These are phyloP conservation scores for Heterobasidion occidentale DNA, from an alignment of 1,284 basidiomycete genomes.

Conservation along the genomic window DNA sequence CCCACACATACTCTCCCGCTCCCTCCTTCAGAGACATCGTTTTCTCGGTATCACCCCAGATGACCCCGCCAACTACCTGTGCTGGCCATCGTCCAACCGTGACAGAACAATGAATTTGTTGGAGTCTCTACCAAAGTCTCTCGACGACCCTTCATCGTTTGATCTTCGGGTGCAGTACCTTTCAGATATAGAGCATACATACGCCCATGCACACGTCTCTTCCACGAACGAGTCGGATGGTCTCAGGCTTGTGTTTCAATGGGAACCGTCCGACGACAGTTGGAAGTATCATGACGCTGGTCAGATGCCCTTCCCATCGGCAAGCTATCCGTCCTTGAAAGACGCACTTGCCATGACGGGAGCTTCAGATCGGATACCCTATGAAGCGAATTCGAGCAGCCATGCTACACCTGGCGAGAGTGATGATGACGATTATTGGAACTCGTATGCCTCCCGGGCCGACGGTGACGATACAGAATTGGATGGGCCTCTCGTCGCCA, in stretches of 20 bases:
- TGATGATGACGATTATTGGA: slow-evolving; percentile 58
- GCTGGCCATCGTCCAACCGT: slow-evolving; percentile 50
- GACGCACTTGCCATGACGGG: slow-evolving; percentile 19
- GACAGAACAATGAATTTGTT: slow-evolving; percentile 37
- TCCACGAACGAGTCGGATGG: slow-evolving; percentile 27
- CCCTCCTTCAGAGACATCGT: slow-evolving; percentile 57
- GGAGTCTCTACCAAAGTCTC: slow-evolving; percentile 29
- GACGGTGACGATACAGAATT: slow-evolving; percentile 21
- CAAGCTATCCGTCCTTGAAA: slow-evolving; percentile 33
- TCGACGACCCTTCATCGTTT: slow-evolving; percentile 27
- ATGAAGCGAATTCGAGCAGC: too few species aligned
- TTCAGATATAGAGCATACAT: slow-evolving; percentile 47
- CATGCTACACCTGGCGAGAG: slow-evolving; percentile 19
- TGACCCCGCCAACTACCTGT: slow-evolving; percentile 48
- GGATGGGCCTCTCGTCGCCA: slow-evolving; percentile 6
- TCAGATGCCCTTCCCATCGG: slow-evolving; percentile 66
- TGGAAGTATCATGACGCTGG: slow-evolving; percentile 69
- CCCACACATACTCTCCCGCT: slow-evolving; percentile 48
- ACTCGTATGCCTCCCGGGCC: slow-evolving; percentile 40
- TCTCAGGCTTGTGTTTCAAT: slow-evolving; percentile 59
- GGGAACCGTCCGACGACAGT: slow-evolving; percentile 39
- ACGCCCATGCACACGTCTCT: slow-evolving; percentile 55
- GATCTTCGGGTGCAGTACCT: slow-evolving; percentile 43
- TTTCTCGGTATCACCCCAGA: slow-evolving; percentile 49
- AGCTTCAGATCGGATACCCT: slow-evolving; percentile 5